Evolutionary conservation across 2,329 filamentous ascomycete genomes (phyloP).

Genomic region (Stagonosporopsis vannaccii): DNA sequence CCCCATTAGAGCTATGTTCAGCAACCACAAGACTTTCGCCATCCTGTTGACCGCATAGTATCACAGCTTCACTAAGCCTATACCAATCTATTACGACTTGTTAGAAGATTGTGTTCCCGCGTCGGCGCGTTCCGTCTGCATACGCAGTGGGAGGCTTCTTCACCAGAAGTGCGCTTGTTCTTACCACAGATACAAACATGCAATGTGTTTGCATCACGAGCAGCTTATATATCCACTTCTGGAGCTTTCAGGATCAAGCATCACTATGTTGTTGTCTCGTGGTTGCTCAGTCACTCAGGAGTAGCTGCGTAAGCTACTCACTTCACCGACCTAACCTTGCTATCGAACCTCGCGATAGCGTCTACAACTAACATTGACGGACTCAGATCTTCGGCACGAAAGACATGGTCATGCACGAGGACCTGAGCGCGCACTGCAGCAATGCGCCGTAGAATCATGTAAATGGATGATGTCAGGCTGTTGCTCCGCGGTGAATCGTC

Average conservation of each 20-base stretch:
- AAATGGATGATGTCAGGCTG: constrained; percentile 2
- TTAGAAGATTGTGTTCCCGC: neutral
- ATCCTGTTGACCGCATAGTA: too few relatives aligned
- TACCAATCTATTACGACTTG: neutral
- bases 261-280: neutral
- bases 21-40: neutral
- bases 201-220: too few relatives aligned
- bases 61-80: neutral
- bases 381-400: neutral
- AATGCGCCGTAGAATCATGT: neutral
- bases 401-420: too few relatives aligned
- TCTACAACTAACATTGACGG: neutral
- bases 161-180: neutral
- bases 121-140: neutral
- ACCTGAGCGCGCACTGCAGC: neutral
- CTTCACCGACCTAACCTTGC: neutral
- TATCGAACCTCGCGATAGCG: neutral
- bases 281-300: neutral
- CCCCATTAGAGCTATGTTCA: neutral
- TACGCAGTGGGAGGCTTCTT: neutral
- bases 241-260: neutral
- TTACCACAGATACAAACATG: neutral
- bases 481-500: neutral
- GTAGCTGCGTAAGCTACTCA: neutral
- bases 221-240: neutral